Evolutionary conservation across 148 eudicot species (phyloP), one percentile per base, ranked within the genome.

Genomic region (Silene latifolia): DNA sequence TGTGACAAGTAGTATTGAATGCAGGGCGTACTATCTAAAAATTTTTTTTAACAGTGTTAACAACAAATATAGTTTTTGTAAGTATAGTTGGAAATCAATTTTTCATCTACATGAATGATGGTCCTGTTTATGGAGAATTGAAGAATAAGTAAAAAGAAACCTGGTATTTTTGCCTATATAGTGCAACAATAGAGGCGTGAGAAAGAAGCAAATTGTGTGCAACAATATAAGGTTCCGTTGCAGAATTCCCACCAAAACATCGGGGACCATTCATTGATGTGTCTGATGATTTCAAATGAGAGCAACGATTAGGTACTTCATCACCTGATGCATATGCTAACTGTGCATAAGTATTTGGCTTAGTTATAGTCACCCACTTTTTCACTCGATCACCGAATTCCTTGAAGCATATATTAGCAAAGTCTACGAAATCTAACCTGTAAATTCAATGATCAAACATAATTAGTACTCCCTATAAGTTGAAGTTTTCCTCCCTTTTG

Each of bases 131-230:
- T 7, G 6, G 2, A 39, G 5, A 39, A 39, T 39, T 39, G 54
- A 21, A 24, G 4, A 51, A 48, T 1, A 71, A 17, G 23, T 3
- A 17, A 57, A 29, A 17, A 24, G 5, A 27, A 71, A 73, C 76
- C 76, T 73, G 23, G 7, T 61, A 73, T 12, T 73, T 46, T 0
- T 46, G 32, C 27, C 68, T 24, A 10, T 73, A 73, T n/a, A 61
- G 18, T 20, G 29, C 21, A 25, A 73, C 76, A 3, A 29, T 42
- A 46, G 68, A 9, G 0, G 76, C 76, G 47, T 73, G 76, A 61
- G 76, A 61, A 61, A 73, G 76, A 27, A 73, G 66, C 32, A 73
- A 23, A 47, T 73, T 73, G 23, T 73, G 76, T 12, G 68, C 67
- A 27, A 64, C 76, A 24, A 73, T 64, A 24, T 44, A 73, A 42